Percentiles rank a stretch among this genome's conserved stretches.
Evolutionary conservation across 2,329 filamentous ascomycete species (phyloP).

Genomic region (Epichloe gansuensis): DNA sequence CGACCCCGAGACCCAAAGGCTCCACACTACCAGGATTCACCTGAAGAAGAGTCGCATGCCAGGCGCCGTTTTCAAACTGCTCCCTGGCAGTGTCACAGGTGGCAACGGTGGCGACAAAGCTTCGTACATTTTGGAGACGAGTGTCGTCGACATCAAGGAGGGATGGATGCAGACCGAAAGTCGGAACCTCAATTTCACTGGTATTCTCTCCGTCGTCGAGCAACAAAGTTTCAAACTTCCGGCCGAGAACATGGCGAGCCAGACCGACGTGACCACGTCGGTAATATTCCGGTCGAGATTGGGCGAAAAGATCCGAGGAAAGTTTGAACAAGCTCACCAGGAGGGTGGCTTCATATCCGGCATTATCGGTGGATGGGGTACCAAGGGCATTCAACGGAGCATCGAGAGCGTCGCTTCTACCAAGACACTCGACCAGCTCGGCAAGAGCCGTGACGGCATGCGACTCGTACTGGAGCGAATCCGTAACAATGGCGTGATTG

Average conservation of each 20-base stretch:
- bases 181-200: conserved; percentile 69
- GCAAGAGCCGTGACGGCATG: conserved; percentile 76
- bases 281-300: conserved; percentile 61
- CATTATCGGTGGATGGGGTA: conserved; percentile 46
- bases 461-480: conserved; percentile 62
- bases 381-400: conserved; percentile 60
- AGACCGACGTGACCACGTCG: conserved; percentile 59
- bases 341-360: conserved; percentile 37
- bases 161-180: conserved; percentile 77
- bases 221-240: conserved; percentile 52
- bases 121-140: conserved; percentile 69
- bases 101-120: conserved; percentile 53
- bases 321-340: conserved; percentile 33
- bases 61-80: conserved; percentile 58
- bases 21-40: conserved; percentile 69
- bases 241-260: conserved; percentile 16
- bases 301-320: conserved; percentile 52
- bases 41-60: conserved; percentile 72
- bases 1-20: conserved; percentile 58
- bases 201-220: conserved; percentile 67
- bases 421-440: conserved; percentile 64
- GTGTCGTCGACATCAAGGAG: conserved; percentile 63
- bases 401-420: conserved; percentile 69
- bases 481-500: conserved; percentile 44
- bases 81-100: conserved; percentile 57